phyloP scores from a whole-genome alignment of 208 protist genomes.

The Naegleria fowleri region DNA sequence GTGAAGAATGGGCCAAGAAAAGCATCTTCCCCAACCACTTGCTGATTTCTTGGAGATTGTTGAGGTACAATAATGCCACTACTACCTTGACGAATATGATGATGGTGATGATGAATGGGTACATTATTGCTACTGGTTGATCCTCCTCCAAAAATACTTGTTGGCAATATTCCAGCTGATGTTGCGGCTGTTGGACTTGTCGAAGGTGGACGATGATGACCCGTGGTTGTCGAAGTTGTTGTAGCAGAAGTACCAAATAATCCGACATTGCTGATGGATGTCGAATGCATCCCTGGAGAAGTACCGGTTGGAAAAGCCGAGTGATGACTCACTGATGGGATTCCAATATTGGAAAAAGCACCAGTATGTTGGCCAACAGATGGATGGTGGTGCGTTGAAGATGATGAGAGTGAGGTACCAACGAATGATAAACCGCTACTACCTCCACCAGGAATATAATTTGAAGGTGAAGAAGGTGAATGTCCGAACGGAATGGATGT shows the following conservation, averaged over 20 bases:
- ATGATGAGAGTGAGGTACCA: neutral
- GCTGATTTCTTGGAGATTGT: no score
- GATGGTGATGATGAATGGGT: no score
- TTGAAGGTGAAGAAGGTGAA: neutral
- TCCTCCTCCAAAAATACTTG: neutral
- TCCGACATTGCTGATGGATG: neutral
- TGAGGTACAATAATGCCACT: neutral
- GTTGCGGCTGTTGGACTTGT: neutral
- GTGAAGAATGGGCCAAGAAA: neutral
- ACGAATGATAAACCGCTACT: no score
- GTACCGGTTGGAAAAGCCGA: no score
- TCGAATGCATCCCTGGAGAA: neutral
- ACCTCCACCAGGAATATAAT: neutral
- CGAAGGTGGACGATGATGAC: neutral
- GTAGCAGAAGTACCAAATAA: neutral
- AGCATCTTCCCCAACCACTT: neutral
- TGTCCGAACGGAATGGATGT: neutral
- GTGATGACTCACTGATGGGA: neutral
- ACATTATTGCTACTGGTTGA: no score
- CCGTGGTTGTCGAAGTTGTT: neutral
- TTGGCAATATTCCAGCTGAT: neutral
- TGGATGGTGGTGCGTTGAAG: neutral
- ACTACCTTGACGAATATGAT: neutral
- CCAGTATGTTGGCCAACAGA: neutral
- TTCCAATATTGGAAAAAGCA: neutral